Base-by-base conservation (phyloP, 2,329 filamentous ascomycete genomes). In the Penicillium sp. region DNA sequence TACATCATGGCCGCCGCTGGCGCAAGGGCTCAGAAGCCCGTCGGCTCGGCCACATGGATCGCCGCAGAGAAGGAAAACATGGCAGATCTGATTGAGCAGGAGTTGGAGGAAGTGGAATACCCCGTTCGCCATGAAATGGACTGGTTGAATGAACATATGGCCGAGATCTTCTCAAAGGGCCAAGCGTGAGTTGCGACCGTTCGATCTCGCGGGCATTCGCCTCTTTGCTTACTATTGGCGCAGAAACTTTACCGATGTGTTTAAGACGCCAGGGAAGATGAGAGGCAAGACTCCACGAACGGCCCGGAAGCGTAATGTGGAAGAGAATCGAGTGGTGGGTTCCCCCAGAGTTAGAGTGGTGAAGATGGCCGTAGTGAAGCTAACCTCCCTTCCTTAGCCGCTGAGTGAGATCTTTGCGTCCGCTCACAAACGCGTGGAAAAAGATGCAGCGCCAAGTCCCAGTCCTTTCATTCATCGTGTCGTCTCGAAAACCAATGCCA, bases 61-160 rank as follows among this genome's bases (percentile, higher is more conserved):
- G 82, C 88, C 35, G 89, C 92, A 68, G 95, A 99, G 82, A 87
- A 93, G 70, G 85, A 89, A 47, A 91, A 93, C 72, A 89, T 92
- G 15, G 82, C 88, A 58, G 86, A 91, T 67, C 88, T 97, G 65
- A 86, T 91, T 17, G 85, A 90, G 51, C 86, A 92, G 59, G 95
- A 98, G 77, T 86, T 91, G 58, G 94, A 98, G 69, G 96, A 99
- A 80, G 96, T 98, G 74, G 88, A 91, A 47, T 98, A 91, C 80
- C 92, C 93, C 33, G 93, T 92, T 65, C 88, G 91, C 61, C 96
- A 98, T 79, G 95, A 99, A 77, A 83, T 98, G 73, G 93, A 98
- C 76, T 99, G 95, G 95, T 83, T 99, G 71, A 98, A 99, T 74
- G 95, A 98, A 80, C 95, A 99, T 78, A 97, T 99, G 94, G 88